Conservation (phyloP, 257 asterid genomes). For the Phtheirospermum japonicum region DNA sequence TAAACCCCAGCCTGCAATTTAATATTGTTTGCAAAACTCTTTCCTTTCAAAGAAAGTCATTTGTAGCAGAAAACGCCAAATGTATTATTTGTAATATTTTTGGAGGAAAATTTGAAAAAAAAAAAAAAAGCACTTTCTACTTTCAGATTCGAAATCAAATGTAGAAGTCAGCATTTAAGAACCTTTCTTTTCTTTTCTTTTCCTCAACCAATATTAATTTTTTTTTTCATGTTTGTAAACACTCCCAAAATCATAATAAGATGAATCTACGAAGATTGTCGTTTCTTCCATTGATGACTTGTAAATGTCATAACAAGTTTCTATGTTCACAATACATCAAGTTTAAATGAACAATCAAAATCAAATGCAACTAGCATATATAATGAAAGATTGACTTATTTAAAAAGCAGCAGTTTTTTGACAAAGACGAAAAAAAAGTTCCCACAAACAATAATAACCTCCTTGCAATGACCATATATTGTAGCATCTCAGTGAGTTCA, state of each 20-base stretch:
- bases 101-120: too few relatives aligned
- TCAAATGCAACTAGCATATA: slow-evolving; percentile 21
- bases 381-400: slow-evolving; percentile 30
- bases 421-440: background rate
- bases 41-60: too few relatives aligned
- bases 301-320: slow-evolving; percentile 6
- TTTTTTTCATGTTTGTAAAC: too few relatives aligned
- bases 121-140: too few relatives aligned
- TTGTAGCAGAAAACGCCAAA: too few relatives aligned
- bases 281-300: slow-evolving; percentile 17
- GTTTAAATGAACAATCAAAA: slow-evolving; percentile 17
- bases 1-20: too few relatives aligned
- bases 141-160: too few relatives aligned
- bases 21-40: too few relatives aligned
- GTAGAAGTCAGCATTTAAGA: too few relatives aligned
- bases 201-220: too few relatives aligned
- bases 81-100: too few relatives aligned
- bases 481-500: background rate
- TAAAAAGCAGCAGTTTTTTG: slow-evolving; percentile 12
- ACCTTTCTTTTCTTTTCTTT: too few relatives aligned
- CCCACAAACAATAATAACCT: slow-evolving; percentile 9
- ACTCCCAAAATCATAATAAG: background rate
- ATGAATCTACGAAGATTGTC: background rate
- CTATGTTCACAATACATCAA: slow-evolving; percentile 13
- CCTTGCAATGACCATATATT: background rate